These are phyloP conservation scores for Populus nigra DNA, from an alignment of 345 rosid genomes.

Conservation along the genomic window DNA sequence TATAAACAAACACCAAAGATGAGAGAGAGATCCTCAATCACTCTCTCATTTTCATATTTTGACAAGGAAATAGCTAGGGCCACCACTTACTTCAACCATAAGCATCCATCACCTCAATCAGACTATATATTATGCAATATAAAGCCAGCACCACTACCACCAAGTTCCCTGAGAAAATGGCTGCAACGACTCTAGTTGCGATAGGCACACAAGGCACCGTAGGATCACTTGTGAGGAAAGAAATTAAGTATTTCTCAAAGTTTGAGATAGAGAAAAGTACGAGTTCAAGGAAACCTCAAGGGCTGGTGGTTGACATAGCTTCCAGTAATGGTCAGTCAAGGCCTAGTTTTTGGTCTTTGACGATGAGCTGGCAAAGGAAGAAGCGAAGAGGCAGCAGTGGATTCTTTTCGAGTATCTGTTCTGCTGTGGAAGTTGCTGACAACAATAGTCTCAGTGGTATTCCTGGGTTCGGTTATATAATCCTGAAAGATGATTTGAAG, in stretches of 20 bases:
- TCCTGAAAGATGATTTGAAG: slow-evolving; percentile 51
- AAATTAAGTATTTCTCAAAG: slow-evolving; percentile 67
- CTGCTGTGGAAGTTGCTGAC: slow-evolving; percentile 50
- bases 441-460: slow-evolving; percentile 27
- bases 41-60: slow-evolving; percentile 1
- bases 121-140: slow-evolving; percentile 17
- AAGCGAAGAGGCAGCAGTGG: slow-evolving; percentile 35
- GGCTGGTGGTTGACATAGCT: slow-evolving; percentile 19
- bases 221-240: slow-evolving; percentile 72
- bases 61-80: slow-evolving; percentile 4
- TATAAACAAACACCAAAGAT: not conserved
- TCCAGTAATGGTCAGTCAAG: slow-evolving; percentile 35
- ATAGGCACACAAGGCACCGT: slow-evolving; percentile 80
- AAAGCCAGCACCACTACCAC: slow-evolving; percentile 25
- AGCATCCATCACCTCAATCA: slow-evolving; percentile 26
- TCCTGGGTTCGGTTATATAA: slow-evolving; percentile 55
- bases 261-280: slow-evolving; percentile 24
- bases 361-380: slow-evolving; percentile 52
- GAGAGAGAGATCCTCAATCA: slow-evolving; percentile 1
- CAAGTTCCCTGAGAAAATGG: slow-evolving; percentile 33
- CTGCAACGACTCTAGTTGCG: slow-evolving; percentile 53
- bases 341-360: slow-evolving; percentile 51
- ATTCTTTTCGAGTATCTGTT: slow-evolving; percentile 53
- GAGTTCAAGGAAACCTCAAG: slow-evolving; percentile 31
- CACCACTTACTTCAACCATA: slow-evolving; percentile 38